Evolutionary conservation across 1,284 basidiomycete genomes (phyloP), one percentile per base, ranked within the genome.

Genomic region (Calocybe gambosa): DNA sequence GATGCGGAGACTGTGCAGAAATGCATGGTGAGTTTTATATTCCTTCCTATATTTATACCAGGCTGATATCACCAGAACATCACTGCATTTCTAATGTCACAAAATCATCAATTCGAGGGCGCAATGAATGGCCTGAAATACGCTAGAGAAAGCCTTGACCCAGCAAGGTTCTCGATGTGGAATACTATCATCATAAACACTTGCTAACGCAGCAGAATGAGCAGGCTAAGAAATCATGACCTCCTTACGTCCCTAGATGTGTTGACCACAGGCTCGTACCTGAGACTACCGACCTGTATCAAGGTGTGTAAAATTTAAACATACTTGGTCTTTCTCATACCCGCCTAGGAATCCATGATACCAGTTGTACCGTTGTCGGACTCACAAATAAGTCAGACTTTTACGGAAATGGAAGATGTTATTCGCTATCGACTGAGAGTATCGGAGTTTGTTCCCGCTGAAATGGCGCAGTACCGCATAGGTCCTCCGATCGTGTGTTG

Each of bases 211-310:
- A 26, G 3, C 35, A 31, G 16, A 41, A 44, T 21, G 4, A 28
- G 18, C 50, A 89, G 90, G 61, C 75, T 91, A 18, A 78, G 90
- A 45, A 94, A 93, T 61, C 89, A 92, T 54, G 93, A 95, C 61
- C 70, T 94, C n/a, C 71, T 90, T 9, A 92, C 90, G 0, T 92
- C 92, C 15, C 68, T 94, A 42, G 87, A 92, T 55, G 88, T 94
- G 40, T 72, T 94, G 18, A 86, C 86, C 1, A 84, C 82, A 13
- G 91, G 91, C 1, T 82, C 85, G 23, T 94, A 94, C 58, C 72
- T 79, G 39, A 72, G 89, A 36, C 75, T 94, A 15, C 92, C 92
- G 7, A 74, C 80, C 9, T 75, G 72, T 50, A 87, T 92, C 61
- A 87, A 86, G 77, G 87, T 87, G 19, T 40, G 43, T 20, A 40